Percentiles rank a stretch among this genome's conserved stretches.
Conservation (phyloP, 2,329 filamentous ascomycete species). For the Rutstroemia sp. region DNA sequence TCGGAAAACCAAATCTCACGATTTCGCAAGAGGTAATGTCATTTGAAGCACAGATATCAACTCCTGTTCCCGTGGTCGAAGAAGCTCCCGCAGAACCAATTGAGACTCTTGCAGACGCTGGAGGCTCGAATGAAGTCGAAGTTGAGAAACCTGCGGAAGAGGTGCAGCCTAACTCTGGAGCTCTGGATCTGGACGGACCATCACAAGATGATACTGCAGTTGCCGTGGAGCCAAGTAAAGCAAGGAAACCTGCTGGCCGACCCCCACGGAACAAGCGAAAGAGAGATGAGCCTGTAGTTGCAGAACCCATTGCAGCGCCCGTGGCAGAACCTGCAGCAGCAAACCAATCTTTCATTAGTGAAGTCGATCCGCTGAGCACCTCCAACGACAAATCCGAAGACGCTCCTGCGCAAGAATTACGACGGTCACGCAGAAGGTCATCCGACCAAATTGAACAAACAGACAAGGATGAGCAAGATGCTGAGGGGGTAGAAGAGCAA, state of each 20-base stretch:
- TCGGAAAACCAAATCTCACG: background rate
- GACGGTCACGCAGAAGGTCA: background rate
- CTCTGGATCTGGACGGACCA: background rate
- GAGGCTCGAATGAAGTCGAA: background rate
- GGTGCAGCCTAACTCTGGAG: background rate
- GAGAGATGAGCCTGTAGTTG: slow-evolving; percentile 9
- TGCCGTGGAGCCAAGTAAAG: too few species aligned
- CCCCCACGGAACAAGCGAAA: slow-evolving; percentile 20
- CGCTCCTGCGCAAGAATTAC: background rate
- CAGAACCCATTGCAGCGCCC: background rate
- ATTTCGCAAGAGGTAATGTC: background rate
- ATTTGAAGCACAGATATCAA: background rate
- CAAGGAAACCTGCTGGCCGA: background rate
- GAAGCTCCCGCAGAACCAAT: background rate
- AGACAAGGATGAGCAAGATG: background rate
- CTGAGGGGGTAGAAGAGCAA: slow-evolving; percentile 10
- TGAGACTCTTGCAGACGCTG: background rate
- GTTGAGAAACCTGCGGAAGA: background rate
- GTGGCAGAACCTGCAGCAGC: too few species aligned
- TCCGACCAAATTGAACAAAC: background rate
- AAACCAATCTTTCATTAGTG: background rate
- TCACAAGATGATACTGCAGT: background rate
- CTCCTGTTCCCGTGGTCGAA: background rate
- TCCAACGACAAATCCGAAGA: background rate
- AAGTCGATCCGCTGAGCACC: background rate